Conservation (phyloP, 192 early-diverging fungal genomes). For the Coemansia sp. region DNA sequence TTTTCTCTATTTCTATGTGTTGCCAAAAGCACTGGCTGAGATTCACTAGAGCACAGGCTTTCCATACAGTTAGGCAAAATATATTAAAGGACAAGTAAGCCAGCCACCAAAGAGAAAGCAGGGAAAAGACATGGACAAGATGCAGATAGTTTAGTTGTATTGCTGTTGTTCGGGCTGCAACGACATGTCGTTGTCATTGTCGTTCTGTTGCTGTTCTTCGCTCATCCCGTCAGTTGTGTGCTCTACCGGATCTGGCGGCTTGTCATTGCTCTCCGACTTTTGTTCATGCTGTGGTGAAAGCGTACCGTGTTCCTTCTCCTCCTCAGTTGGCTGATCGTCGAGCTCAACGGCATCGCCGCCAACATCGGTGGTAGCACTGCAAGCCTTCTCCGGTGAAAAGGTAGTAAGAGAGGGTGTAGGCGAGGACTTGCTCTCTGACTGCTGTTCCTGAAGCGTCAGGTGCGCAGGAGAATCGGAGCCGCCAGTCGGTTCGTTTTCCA, state of each 20-base stretch:
- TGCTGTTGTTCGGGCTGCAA: conserved; percentile 1
- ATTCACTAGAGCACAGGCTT: neutral
- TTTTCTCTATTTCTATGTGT: too few species aligned
- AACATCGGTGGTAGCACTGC: conserved; percentile 5
- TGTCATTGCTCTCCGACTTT: neutral
- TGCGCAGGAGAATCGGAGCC: neutral
- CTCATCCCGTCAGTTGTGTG: neutral
- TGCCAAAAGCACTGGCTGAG: too few species aligned
- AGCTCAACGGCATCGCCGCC: conserved; percentile 15
- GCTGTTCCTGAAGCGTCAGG: neutral
- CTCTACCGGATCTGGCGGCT: neutral
- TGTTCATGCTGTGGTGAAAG: neutral
- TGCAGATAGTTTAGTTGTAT: neutral
- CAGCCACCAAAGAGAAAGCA: neutral
- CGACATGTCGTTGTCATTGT: neutral
- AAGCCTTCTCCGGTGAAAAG: neutral
- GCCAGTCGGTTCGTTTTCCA: neutral
- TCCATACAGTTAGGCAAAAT: neutral
- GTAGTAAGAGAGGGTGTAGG: neutral
- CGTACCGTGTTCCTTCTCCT: neutral
- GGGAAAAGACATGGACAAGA: neutral
- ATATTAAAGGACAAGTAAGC: neutral
- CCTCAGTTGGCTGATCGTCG: neutral
- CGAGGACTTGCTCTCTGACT: neutral
- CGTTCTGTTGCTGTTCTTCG: neutral